These are phyloP conservation scores for Guyanaporus albipodus DNA, from an alignment of 768 basidiomycete genomes.

Conservation along the genomic window DNA sequence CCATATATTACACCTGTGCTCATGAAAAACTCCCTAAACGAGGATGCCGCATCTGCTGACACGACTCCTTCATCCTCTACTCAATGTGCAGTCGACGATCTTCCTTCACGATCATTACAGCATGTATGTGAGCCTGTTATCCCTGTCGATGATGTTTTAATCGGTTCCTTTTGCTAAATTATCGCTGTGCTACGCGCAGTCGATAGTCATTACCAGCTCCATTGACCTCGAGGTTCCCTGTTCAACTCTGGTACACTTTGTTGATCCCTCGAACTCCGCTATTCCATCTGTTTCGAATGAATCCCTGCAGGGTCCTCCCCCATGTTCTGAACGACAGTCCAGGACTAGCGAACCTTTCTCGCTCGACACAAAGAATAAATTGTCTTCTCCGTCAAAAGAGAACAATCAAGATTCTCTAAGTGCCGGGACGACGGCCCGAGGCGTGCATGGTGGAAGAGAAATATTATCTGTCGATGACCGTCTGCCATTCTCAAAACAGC, in stretches of 20 bases:
- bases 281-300: background rate
- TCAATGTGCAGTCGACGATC: conserved; percentile 17
- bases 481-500: background rate
- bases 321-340: conserved; percentile 35
- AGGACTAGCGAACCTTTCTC: conserved; percentile 26
- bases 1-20: conserved; percentile 16
- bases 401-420: conserved; percentile 17
- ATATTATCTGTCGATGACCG: background rate
- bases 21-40: background rate
- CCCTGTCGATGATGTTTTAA: conserved; percentile 2
- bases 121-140: conserved; percentile 8
- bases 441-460: background rate
- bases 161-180: conserved; percentile 1
- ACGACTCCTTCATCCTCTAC: conserved; percentile 8
- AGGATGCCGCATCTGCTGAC: conserved; percentile 1
- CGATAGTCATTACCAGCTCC: background rate
- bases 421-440: background rate
- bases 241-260: conserved; percentile 1
- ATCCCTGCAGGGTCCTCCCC: conserved; percentile 24
- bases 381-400: conserved; percentile 19
- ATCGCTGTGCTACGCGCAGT: conserved; percentile 3
- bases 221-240: background rate
- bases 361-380: conserved; percentile 12
- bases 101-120: conserved; percentile 21
- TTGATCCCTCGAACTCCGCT: conserved; percentile 2